Percentiles rank a stretch among this genome's conserved stretches.
Evolutionary conservation across 2,329 filamentous ascomycete genomes (phyloP).

Genomic region (Pseudogymnoascus sp.): DNA sequence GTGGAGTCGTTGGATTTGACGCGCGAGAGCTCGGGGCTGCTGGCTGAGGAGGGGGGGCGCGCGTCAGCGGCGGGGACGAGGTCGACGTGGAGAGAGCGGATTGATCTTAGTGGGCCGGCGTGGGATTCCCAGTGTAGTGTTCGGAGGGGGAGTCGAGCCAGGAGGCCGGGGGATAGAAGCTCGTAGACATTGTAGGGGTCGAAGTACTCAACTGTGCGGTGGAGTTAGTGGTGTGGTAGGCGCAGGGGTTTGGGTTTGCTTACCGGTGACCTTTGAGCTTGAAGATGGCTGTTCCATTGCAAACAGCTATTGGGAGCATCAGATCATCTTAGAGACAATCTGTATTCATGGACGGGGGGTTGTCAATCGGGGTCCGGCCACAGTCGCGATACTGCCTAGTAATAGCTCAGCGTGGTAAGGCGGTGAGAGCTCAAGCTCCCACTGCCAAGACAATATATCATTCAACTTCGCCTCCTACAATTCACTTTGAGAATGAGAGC

Average conservation of each 20-base stretch:
- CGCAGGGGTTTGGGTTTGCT: slow-evolving; percentile 13
- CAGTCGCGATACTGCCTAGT: slow-evolving; percentile 7
- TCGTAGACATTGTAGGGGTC: slow-evolving; percentile 87
- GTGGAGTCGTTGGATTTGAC: slow-evolving; percentile 30
- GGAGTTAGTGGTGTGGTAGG: background rate
- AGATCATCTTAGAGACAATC: slow-evolving; percentile 7
- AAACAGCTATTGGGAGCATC: slow-evolving; percentile 24
- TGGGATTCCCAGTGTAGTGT: slow-evolving; percentile 98
- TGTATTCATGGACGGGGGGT: slow-evolving; percentile 2
- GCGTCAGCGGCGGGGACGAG: slow-evolving; percentile 54
- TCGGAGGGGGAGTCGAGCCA: slow-evolving; percentile 70
- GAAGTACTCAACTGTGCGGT: slow-evolving; percentile 79
- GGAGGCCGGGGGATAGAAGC: slow-evolving; percentile 67
- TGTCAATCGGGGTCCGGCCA: slow-evolving; percentile 4
- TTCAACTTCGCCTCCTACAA: background rate
- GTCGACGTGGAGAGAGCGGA: slow-evolving; percentile 85
- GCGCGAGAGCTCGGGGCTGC: slow-evolving; percentile 27
- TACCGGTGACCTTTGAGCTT: slow-evolving; percentile 71
- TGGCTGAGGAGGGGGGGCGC: slow-evolving; percentile 28
- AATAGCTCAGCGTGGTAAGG: background rate
- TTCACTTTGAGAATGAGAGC: background rate
- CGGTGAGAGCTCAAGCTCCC: slow-evolving; percentile 7
- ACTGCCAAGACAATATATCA: background rate
- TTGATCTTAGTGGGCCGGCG: slow-evolving; percentile 81
- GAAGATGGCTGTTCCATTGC: slow-evolving; percentile 59